Conservation (phyloP, 371 early-diverging fungal genomes). For the Circinella umbellata region DNA sequence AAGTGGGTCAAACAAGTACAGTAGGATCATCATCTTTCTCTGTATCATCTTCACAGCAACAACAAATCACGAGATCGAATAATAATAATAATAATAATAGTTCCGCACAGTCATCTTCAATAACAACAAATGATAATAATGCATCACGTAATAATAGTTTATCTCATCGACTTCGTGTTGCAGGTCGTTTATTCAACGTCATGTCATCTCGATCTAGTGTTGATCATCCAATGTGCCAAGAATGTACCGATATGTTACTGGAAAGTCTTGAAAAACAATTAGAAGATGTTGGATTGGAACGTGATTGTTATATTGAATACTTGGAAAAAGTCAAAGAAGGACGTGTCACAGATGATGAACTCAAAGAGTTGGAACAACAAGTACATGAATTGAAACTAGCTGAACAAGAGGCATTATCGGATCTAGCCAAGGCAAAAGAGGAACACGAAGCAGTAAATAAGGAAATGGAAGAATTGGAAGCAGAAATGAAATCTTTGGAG, state of each 20-base stretch:
- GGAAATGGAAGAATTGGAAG: constrained; percentile 65
- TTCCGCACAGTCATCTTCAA: not conserved
- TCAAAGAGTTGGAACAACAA: constrained; percentile 46
- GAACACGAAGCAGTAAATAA: constrained; percentile 61
- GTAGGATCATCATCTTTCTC: not conserved
- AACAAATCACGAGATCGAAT: not conserved
- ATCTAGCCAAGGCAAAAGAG: constrained; percentile 60
- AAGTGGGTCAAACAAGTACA: not conserved
- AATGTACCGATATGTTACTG: constrained; percentile 83
- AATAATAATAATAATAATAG: not conserved
- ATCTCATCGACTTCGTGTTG: constrained; percentile 66
- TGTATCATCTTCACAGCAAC: not conserved
- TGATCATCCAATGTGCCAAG: constrained; percentile 89
- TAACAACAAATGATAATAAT: constrained; percentile 16
- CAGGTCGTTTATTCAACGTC: constrained; percentile 71
- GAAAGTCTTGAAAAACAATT: constrained; percentile 73
- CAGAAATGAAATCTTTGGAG: constrained; percentile 69
- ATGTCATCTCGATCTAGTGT: constrained; percentile 73
- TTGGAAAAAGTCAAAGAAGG: constrained; percentile 62
- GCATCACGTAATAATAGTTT: constrained; percentile 45
- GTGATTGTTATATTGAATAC: constrained; percentile 78
- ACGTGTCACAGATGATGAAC: constrained; percentile 55
- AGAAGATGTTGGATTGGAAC: constrained; percentile 70
- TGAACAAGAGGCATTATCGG: constrained; percentile 57
- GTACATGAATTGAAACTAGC: constrained; percentile 58